These are phyloP conservation scores for baker's yeast (Saccharomyces cerevisiae) DNA, from an alignment of 805 yeast genomes.

Conservation along the genomic window DNA sequence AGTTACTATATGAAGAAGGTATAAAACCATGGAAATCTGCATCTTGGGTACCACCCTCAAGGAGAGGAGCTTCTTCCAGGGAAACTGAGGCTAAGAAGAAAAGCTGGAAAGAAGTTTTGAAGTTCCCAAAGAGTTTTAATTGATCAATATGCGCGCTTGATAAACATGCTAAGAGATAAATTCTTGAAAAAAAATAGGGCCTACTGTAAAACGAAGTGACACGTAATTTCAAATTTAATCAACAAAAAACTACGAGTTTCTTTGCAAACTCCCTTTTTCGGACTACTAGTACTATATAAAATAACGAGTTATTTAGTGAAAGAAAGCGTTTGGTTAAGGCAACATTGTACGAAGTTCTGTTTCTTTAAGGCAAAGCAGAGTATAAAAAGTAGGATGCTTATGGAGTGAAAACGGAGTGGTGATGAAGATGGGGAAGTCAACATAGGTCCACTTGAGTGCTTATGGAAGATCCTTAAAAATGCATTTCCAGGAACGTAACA, in stretches of 20 bases:
- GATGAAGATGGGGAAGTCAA: neutral
- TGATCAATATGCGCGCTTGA: neutral
- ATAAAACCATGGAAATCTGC: constrained; percentile 39
- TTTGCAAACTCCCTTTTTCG: too few species aligned
- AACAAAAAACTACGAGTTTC: too few species aligned
- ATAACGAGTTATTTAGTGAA: too few species aligned
- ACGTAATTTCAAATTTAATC: neutral
- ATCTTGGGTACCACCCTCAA: constrained; percentile 41
- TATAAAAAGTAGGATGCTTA: too few species aligned
- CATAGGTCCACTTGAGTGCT: neutral
- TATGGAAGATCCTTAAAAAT: too few species aligned
- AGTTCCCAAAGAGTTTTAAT: neutral
- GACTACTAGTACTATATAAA: too few species aligned
- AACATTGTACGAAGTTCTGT: neutral
- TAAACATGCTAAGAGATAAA: too few species aligned
- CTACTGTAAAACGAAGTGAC: neutral
- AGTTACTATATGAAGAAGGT: constrained; percentile 39
- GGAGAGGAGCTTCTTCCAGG: constrained; percentile 12
- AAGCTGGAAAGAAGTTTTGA: constrained; percentile 7
- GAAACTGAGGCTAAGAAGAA: constrained; percentile 7
- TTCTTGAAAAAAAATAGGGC: too few species aligned
- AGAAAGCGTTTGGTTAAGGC: too few species aligned
- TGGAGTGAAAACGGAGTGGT: neutral
- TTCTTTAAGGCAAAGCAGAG: too few species aligned
- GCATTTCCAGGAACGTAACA: neutral